phyloP scores from a whole-genome alignment of 1,139 yeast species.

The Protomyces lactucae-debilis region DNA sequence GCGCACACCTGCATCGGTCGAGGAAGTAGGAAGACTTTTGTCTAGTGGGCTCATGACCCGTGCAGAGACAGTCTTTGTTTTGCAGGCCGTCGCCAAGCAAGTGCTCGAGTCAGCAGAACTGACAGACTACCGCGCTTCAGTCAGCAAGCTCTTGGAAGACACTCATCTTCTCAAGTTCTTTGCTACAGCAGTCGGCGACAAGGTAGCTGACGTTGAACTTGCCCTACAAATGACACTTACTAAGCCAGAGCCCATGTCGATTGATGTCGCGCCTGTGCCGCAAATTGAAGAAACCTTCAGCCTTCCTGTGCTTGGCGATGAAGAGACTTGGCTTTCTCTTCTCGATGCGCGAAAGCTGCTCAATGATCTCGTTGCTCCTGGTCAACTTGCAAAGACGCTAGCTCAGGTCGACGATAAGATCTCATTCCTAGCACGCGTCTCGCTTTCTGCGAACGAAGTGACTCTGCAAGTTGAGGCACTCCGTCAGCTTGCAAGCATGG shows the following conservation, averaged over 20 bases:
- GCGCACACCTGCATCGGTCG: constrained; percentile 37
- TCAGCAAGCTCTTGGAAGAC: constrained; percentile 3
- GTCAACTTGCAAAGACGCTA: neutral
- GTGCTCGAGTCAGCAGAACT: constrained; percentile 23
- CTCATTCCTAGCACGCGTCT: constrained; percentile 15
- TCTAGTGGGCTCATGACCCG: neutral
- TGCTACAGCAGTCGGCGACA: neutral
- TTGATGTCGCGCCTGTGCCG: neutral
- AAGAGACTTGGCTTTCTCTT: constrained; percentile 2
- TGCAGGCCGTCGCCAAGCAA: constrained; percentile 4
- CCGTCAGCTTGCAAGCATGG: constrained; percentile 33
- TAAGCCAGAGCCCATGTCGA: neutral
- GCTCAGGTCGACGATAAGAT: constrained; percentile 1
- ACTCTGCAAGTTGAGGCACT: constrained; percentile 43
- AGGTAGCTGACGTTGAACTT: constrained; percentile 8
- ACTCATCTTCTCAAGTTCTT: neutral
- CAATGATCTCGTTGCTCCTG: constrained; percentile 18
- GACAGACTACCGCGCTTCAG: constrained; percentile 15
- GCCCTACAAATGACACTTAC: constrained; percentile 18
- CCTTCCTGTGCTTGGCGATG: neutral
- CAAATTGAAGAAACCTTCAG: constrained; percentile 13
- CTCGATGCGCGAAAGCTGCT: constrained; percentile 13
- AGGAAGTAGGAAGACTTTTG: constrained; percentile 36
- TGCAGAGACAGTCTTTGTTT: neutral
- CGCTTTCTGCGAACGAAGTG: constrained; percentile 12